Conservation (phyloP, 805 yeast species). For the Wickerhamiella domercqiae region DNA sequence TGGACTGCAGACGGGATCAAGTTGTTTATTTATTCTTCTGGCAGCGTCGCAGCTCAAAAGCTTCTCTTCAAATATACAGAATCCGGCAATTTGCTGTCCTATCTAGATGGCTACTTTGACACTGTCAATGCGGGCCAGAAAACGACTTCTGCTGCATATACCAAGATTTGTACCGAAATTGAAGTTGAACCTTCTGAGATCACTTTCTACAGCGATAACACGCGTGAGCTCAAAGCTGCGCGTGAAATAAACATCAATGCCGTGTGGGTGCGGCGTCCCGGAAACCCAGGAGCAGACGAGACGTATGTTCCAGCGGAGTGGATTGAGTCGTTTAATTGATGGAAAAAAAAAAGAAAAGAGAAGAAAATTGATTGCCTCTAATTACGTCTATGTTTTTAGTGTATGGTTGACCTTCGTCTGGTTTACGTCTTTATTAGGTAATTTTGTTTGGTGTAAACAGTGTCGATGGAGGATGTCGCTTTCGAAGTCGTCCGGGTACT, state of each 20-base stretch:
- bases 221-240: constrained; percentile 66
- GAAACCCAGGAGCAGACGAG: constrained; percentile 35
- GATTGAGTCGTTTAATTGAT: background rate
- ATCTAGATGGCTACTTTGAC: constrained; percentile 60
- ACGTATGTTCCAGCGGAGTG: constrained; percentile 1
- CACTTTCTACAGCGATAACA: constrained; percentile 68
- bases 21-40: constrained; percentile 75
- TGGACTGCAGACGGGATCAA: constrained; percentile 24
- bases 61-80: constrained; percentile 50
- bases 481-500: too few relatives aligned
- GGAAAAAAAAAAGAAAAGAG: too few relatives aligned
- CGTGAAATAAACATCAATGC: constrained; percentile 44
- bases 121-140: constrained; percentile 74
- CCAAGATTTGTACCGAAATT: constrained; percentile 34
- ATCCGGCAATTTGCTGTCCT: constrained; percentile 29
- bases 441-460: too few relatives aligned
- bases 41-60: constrained; percentile 76
- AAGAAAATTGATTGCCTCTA: too few relatives aligned
- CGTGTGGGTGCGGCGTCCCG: constrained; percentile 52
- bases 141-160: constrained; percentile 40
- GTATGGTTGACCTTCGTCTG: too few relatives aligned
- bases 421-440: too few relatives aligned
- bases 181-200: constrained; percentile 24
- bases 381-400: too few relatives aligned
- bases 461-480: too few relatives aligned